Base-by-base conservation (phyloP, 306 rosid genomes). In the Sphenostylis stenocarpa region DNA sequence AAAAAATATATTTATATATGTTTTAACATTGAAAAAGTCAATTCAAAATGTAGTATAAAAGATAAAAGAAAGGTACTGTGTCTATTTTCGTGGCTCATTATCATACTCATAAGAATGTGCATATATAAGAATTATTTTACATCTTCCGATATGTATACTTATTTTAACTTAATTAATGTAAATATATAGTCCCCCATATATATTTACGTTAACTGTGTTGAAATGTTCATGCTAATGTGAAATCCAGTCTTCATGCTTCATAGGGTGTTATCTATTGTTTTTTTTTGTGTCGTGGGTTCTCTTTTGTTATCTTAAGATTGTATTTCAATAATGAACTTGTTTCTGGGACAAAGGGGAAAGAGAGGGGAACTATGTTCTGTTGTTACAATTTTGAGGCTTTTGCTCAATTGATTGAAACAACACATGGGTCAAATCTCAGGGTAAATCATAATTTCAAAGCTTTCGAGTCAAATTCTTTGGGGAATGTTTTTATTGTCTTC, bases 271-370 rank as follows among this genome's bases (percentile, higher is more conserved):
- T 53, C 51, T 20, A 28, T 39, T 77, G 49, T 6, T 72, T 13
- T n/a, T 57, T 58, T 57, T 48, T 57, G 51, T 38, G 12, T 9
- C 26, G 12, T 67, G 41, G 28, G 45, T 52, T 60, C 53, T 41
- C 66, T 69, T 26, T 75, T 39, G 19, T 68, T 47, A 68, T 26
- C 31, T 48, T 20, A 49, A 51, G 31, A 55, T 36, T 67, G 36
- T 7, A 24, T 75, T 33, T 80, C 20, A 68, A 38, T 2, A 19
- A 38, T 45, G 68, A 75, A 70, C 82, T 64, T 79, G 53, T 17
- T 51, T 61, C 64, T 34, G 33, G 39, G 44, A 61, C 6, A 3
- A 24, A 53, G 3, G 29, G 67, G 34, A 26, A 0, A 11, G 23
- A 29, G 51, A 49, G 38, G 74, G 74, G 36, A 56, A 65, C 38